These are phyloP conservation scores for Chrysanthemum seticuspe DNA, from an alignment of 129 eudicot genomes.

Conservation along the genomic window DNA sequence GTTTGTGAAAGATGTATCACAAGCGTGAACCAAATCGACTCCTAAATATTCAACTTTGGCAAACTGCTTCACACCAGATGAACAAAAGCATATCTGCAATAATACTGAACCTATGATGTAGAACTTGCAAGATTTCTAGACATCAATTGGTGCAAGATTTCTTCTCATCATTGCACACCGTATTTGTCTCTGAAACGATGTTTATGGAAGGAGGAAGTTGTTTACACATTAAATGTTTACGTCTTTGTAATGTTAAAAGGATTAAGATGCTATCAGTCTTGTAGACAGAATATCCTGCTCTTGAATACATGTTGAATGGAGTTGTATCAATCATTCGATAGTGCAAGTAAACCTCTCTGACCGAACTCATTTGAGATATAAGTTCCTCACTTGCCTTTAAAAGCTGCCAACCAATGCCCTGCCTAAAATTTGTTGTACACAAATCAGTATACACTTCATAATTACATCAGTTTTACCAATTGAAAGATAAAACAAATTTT, in stretches of 20 bases:
- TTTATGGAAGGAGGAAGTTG: conserved; percentile 56
- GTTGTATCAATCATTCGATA: conserved; percentile 90
- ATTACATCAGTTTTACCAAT: neutral
- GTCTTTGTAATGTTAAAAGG: conserved; percentile 81
- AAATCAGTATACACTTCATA: conserved; percentile 3
- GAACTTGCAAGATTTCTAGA: conserved; percentile 7
- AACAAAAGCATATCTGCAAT: conserved; percentile 9
- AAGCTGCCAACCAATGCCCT: conserved; percentile 97
- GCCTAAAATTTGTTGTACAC: conserved; percentile 47
- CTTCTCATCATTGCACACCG: conserved; percentile 22
- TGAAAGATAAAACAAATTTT: too few relatives aligned
- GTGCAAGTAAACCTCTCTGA: conserved; percentile 80
- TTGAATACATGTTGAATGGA: conserved; percentile 88
- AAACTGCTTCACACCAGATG: conserved; percentile 12
- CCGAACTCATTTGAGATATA: conserved; percentile 66
- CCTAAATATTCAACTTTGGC: conserved; percentile 12
- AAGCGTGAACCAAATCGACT: neutral
- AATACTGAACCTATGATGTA: neutral
- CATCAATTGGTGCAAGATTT: conserved; percentile 31
- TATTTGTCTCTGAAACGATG: conserved; percentile 35
- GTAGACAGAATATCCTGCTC: conserved; percentile 78
- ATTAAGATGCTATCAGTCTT: conserved; percentile 79
- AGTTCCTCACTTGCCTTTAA: conserved; percentile 93
- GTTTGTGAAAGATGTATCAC: conserved; percentile 4
- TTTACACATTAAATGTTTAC: conserved; percentile 91